Conservation (phyloP, 345 rosid genomes). For the Viola odorata region DNA sequence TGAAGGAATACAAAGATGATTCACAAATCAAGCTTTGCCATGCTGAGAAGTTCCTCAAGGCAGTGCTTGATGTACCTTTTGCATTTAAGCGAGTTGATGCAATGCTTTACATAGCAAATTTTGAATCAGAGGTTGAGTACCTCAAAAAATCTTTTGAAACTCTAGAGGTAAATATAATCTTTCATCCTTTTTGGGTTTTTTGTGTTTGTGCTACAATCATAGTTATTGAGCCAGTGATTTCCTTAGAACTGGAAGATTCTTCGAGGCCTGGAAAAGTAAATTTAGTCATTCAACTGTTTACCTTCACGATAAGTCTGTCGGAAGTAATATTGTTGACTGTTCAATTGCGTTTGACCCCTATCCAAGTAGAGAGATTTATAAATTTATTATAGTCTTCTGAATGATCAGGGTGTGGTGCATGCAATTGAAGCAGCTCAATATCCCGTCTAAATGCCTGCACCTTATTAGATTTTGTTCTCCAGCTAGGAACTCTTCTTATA, state of each 20-base stretch:
- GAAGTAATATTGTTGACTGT: no score
- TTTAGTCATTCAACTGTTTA: no score
- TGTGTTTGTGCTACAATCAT: background rate
- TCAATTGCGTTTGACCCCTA: no score
- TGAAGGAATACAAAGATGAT: conserved; percentile 17
- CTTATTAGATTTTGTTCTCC: no score
- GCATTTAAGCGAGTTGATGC: conserved; percentile 27
- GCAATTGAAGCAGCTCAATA: no score
- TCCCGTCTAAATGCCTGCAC: no score
- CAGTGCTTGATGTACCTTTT: conserved; percentile 24
- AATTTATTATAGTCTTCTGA: no score
- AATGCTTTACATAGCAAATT: conserved; percentile 18
- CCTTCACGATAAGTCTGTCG: no score
- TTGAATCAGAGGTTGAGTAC: conserved; percentile 21
- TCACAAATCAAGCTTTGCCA: conserved; percentile 15
- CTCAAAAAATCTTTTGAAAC: conserved; percentile 20
- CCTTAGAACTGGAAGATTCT: background rate
- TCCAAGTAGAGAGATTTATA: no score
- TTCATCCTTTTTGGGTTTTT: background rate
- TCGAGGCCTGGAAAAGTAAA: no score
- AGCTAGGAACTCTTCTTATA: no score
- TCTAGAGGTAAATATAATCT: conserved; percentile 20
- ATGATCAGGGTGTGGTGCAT: no score
- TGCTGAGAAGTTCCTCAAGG: conserved; percentile 28
- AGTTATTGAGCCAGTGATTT: background rate